These are phyloP conservation scores for Fragaria nilgerrensis DNA, from an alignment of 306 rosid species.

Conservation along the genomic window DNA sequence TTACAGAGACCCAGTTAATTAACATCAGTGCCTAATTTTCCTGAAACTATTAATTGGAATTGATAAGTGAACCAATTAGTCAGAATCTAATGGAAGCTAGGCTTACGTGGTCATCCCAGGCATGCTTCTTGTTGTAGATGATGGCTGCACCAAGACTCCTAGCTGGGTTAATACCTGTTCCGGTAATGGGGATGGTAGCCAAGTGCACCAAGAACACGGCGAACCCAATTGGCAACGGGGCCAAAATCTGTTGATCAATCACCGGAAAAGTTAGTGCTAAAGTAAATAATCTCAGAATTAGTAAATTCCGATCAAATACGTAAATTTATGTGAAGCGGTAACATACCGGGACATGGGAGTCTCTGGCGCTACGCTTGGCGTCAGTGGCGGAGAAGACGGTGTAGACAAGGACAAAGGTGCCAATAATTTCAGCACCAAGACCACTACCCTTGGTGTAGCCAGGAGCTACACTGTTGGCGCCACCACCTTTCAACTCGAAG, in stretches of 20 bases:
- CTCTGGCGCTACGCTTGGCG: conserved; percentile 85
- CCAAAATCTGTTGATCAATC: conserved; percentile 52
- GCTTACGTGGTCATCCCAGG: conserved; percentile 52
- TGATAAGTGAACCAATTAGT: background rate
- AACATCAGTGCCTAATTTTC: background rate
- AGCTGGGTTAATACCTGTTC: conserved; percentile 63
- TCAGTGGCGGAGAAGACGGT: conserved; percentile 94
- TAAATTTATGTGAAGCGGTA: background rate
- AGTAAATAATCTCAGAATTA: background rate
- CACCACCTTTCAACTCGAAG: conserved; percentile 33
- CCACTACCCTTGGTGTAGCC: conserved; percentile 84
- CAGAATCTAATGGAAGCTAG: background rate
- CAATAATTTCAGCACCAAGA: conserved; percentile 59
- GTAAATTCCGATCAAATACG: background rate
- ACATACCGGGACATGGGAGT: conserved; percentile 63
- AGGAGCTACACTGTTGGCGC: conserved; percentile 57
- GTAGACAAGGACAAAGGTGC: conserved; percentile 58
- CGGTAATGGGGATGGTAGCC: conserved; percentile 59
- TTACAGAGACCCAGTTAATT: background rate
- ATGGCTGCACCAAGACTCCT: conserved; percentile 59
- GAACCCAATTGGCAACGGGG: conserved; percentile 92
- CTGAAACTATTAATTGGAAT: background rate
- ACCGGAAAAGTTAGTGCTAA: background rate
- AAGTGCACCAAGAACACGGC: conserved; percentile 63
- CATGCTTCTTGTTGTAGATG: conserved; percentile 38